These are phyloP conservation scores for Cubamyces lactineus DNA, from an alignment of 768 basidiomycete genomes.

Conservation along the genomic window DNA sequence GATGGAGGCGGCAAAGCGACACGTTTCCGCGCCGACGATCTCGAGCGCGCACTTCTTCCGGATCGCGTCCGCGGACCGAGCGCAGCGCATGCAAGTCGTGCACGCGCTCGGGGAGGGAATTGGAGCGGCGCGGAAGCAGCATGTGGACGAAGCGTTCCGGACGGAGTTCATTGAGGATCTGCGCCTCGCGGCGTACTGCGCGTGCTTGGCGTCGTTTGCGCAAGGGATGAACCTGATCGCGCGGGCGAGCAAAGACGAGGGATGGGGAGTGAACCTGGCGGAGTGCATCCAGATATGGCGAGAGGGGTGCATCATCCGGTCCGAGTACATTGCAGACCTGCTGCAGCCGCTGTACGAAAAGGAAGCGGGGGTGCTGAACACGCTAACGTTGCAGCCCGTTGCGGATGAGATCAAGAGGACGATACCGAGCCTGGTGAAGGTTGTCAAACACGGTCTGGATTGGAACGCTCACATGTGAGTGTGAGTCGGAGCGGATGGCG, in stretches of 20 bases:
- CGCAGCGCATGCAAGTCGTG: conserved; percentile 24
- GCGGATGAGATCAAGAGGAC: conserved; percentile 24
- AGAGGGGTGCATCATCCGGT: conserved; percentile 31
- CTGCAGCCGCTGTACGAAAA: conserved; percentile 26
- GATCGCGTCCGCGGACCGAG: conserved; percentile 30
- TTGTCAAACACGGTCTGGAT: conserved; percentile 18
- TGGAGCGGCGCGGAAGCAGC: conserved; percentile 22
- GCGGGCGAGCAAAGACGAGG: conserved; percentile 26
- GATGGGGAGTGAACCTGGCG: conserved; percentile 25
- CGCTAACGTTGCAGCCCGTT: conserved; percentile 19
- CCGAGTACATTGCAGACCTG: conserved; percentile 27
- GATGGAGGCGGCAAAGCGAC: conserved; percentile 26
- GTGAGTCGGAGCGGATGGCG: background rate
- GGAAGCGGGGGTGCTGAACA: conserved; percentile 15
- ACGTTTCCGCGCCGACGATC: conserved; percentile 28
- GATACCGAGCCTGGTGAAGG: conserved; percentile 15
- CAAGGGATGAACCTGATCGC: conserved; percentile 31
- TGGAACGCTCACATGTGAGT: conserved; percentile 29
- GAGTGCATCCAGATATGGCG: conserved; percentile 29
- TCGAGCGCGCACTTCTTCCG: conserved; percentile 30
- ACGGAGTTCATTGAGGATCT: conserved; percentile 23
- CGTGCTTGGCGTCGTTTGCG: conserved; percentile 25
- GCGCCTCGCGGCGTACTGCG: conserved; percentile 28
- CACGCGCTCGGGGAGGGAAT: conserved; percentile 19
- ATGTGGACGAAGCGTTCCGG: conserved; percentile 15